Evolutionary conservation across 192 early-diverging fungal species (phyloP).

Genomic region (Pecoramyces ruminantium): DNA sequence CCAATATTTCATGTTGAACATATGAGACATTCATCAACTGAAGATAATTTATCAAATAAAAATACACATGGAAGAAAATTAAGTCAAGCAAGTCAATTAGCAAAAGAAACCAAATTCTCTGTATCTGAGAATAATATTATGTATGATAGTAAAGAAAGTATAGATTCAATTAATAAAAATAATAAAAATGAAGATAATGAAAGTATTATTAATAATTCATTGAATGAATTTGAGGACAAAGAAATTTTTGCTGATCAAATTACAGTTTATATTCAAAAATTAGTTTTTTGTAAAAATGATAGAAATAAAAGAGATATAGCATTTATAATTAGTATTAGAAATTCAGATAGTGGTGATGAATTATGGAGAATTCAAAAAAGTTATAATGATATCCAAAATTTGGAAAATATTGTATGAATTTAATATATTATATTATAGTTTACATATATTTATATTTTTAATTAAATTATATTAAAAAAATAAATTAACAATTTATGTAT

Average conservation of each 20-base stretch:
- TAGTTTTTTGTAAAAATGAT: neutral
- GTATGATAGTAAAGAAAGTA: neutral
- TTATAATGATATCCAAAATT: neutral
- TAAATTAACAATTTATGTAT: no score
- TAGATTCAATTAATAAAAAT: neutral
- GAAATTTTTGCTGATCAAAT: neutral
- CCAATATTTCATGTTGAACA: neutral
- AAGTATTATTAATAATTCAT: neutral
- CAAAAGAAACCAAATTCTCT: neutral
- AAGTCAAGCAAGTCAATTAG: neutral
- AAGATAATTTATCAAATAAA: neutral
- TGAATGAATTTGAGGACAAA: neutral
- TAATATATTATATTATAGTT: no score
- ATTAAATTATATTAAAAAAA: no score
- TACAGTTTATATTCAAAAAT: neutral
- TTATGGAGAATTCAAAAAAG: neutral
- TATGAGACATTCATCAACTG: neutral
- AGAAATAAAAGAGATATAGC: neutral
- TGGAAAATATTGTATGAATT: neutral
- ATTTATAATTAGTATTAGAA: neutral
- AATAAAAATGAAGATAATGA: neutral
- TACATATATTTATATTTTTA: no score
- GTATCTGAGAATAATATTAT: neutral
- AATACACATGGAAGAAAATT: neutral
- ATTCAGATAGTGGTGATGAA: neutral